Conservation (phyloP, 2,329 filamentous ascomycete species). For the Teratosphaeria destructans region DNA sequence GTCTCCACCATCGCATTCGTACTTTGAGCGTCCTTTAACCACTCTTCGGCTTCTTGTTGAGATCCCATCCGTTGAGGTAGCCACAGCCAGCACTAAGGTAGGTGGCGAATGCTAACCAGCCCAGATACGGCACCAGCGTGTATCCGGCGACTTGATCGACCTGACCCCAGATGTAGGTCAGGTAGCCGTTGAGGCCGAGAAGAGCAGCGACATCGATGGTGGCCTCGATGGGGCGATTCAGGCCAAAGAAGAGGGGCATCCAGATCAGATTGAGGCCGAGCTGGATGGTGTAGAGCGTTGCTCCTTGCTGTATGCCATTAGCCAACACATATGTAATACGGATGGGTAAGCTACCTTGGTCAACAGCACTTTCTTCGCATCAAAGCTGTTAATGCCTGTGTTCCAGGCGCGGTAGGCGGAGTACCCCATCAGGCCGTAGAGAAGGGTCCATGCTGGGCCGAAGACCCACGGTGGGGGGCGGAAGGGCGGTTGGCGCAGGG, state of each 20-base stretch:
- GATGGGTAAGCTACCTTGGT: conserved; percentile 38
- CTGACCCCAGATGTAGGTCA: conserved; percentile 65
- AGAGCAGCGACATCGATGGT: conserved; percentile 65
- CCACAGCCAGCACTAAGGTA: conserved; percentile 56
- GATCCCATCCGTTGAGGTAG: conserved; percentile 32
- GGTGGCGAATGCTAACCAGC: conserved; percentile 77
- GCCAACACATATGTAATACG: not conserved
- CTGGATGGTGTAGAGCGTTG: conserved; percentile 76
- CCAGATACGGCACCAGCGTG: conserved; percentile 70
- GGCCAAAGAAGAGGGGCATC: conserved; percentile 89
- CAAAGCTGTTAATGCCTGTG: conserved; percentile 49
- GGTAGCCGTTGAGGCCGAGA: conserved; percentile 59
- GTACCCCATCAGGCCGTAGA: conserved; percentile 72
- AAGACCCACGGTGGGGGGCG: conserved; percentile 49
- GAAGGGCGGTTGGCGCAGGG: conserved; percentile 55
- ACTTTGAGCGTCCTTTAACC: conserved; percentile 1
- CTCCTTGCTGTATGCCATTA: conserved; percentile 41
- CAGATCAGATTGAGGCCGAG: conserved; percentile 75
- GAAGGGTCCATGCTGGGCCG: conserved; percentile 47
- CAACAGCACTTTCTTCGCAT: conserved; percentile 44
- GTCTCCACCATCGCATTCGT: not conserved
- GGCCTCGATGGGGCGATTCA: conserved; percentile 62
- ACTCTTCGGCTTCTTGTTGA: conserved; percentile 11
- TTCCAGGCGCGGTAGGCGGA: conserved; percentile 68
- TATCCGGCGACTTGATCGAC: conserved; percentile 64